Evolutionary conservation across 441 rosid genomes (phyloP).

Genomic region (Arabidopsis lyrata): DNA sequence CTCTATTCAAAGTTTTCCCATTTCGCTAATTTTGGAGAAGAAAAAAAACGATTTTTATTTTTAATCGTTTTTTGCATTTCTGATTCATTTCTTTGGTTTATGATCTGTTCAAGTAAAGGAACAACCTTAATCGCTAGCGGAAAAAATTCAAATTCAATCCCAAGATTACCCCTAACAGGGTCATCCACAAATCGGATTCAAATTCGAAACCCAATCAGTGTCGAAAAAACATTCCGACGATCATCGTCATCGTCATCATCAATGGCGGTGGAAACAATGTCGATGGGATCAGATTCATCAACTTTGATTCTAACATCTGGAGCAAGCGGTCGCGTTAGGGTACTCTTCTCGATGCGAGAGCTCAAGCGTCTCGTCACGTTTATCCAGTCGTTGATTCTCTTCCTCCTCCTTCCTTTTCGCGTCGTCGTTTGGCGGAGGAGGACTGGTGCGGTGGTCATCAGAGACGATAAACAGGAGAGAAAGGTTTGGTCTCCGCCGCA

Average conservation of each 20-base stretch:
- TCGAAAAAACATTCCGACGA: slow-evolving; percentile 12
- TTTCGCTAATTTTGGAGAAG: slow-evolving; percentile 35
- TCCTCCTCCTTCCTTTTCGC: slow-evolving; percentile 68
- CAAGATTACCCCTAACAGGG: slow-evolving; percentile 7
- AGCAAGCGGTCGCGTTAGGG: slow-evolving; percentile 77
- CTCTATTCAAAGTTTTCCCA: background rate
- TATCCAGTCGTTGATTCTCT: slow-evolving; percentile 54
- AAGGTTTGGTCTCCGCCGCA: slow-evolving; percentile 51
- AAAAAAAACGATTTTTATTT: background rate
- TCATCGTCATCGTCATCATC: slow-evolving; percentile 15
- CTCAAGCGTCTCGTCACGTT: slow-evolving; percentile 55
- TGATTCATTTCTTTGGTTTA: slow-evolving; percentile 38
- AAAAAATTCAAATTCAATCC: slow-evolving; percentile 28
- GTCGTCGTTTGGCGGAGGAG: slow-evolving; percentile 46
- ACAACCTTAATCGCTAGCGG: slow-evolving; percentile 29
- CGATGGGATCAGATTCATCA: slow-evolving; percentile 47
- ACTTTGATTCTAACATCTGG: slow-evolving; percentile 77
- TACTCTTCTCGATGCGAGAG: slow-evolving; percentile 65
- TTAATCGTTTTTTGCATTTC: background rate
- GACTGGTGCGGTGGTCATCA: slow-evolving; percentile 42
- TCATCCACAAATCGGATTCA: background rate
- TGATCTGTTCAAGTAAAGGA: slow-evolving; percentile 44
- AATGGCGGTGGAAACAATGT: slow-evolving; percentile 49
- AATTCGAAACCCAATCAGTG: slow-evolving; percentile 1
- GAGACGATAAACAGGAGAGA: slow-evolving; percentile 56